phyloP scores from a whole-genome alignment of 2,329 filamentous ascomycete species.

The Mycosphaerelloides madeirae region DNA sequence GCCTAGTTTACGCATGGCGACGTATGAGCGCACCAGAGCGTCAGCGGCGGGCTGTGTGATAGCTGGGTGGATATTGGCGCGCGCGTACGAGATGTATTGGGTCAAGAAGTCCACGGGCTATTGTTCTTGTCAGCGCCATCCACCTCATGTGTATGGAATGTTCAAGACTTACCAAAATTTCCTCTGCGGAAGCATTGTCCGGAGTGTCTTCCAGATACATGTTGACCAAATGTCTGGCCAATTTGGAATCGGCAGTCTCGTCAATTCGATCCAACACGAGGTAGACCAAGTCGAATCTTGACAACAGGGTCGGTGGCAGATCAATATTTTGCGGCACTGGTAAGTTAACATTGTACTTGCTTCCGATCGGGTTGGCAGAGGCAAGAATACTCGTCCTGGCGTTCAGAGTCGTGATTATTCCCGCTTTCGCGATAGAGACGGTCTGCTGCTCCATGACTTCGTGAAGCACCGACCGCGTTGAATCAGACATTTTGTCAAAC shows the following conservation, averaged over 20 bases:
- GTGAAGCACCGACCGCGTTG: constrained; percentile 68
- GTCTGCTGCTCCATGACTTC: constrained; percentile 81
- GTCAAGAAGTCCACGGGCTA: constrained; percentile 93
- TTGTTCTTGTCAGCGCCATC: constrained; percentile 5
- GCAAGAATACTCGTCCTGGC: constrained; percentile 92
- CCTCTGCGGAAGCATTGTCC: constrained; percentile 71
- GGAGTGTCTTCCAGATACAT: constrained; percentile 97
- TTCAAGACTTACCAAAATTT: constrained; percentile 66
- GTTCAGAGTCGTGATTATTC: constrained; percentile 83
- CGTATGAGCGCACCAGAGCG: constrained; percentile 80
- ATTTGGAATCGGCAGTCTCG: constrained; percentile 78
- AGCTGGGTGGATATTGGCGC: constrained; percentile 74
- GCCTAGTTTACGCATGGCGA: constrained; percentile 91
- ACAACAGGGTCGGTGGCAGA: constrained; percentile 87
- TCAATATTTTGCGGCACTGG: constrained; percentile 98
- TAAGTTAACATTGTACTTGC: constrained; percentile 92
- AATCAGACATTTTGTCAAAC: constrained; percentile 75
- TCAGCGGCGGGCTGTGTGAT: constrained; percentile 76
- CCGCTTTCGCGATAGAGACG: constrained; percentile 71
- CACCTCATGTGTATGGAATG: constrained; percentile 5
- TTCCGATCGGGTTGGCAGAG: constrained; percentile 95
- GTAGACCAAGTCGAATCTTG: constrained; percentile 95
- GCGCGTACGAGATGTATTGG: constrained; percentile 93
- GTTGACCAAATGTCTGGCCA: constrained; percentile 87
- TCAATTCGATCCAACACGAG: constrained; percentile 92